phyloP scores from a whole-genome alignment of 257 asterid species.

The Oldenlandia corymbosa region DNA sequence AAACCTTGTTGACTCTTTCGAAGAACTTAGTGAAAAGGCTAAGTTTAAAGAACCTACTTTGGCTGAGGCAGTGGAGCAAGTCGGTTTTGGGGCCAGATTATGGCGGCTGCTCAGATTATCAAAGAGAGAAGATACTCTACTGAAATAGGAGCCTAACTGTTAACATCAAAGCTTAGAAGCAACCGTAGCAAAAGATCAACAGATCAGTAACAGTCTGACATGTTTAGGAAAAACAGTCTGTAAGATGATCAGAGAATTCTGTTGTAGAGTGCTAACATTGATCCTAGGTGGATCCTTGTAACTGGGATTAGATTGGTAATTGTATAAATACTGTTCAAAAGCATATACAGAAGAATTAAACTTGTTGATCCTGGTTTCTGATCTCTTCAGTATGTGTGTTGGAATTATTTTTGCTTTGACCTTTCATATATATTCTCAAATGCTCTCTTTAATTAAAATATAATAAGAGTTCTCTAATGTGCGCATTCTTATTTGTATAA shows the following conservation, averaged over 20 bases:
- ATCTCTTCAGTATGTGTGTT: too few relatives aligned
- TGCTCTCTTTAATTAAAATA: too few relatives aligned
- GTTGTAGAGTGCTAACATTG: not conserved
- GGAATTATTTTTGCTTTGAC: too few relatives aligned
- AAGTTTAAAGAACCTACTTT: slow-evolving; percentile 42
- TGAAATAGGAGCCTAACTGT: not conserved
- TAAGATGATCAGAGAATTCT: not conserved
- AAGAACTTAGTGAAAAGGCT: slow-evolving; percentile 61
- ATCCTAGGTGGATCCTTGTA: not conserved
- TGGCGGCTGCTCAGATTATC: slow-evolving; percentile 18
- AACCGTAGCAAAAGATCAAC: not conserved
- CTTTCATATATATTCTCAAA: too few relatives aligned
- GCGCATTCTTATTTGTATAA: too few relatives aligned
- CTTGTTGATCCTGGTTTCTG: not conserved
- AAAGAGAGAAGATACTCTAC: slow-evolving; percentile 16
- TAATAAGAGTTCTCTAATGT: too few relatives aligned
- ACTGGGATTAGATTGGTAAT: not conserved
- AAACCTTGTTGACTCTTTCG: slow-evolving; percentile 60
- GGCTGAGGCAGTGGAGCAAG: slow-evolving; percentile 14
- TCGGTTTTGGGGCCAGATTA: slow-evolving; percentile 40
- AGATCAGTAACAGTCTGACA: not conserved
- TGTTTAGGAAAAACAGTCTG: not conserved
- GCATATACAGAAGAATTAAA: not conserved
- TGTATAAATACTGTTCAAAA: not conserved
- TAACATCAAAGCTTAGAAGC: not conserved